Evolutionary conservation across 768 basidiomycete species (phyloP), one percentile per base, ranked within the genome.

Genomic region (Tulasnella sp.): DNA sequence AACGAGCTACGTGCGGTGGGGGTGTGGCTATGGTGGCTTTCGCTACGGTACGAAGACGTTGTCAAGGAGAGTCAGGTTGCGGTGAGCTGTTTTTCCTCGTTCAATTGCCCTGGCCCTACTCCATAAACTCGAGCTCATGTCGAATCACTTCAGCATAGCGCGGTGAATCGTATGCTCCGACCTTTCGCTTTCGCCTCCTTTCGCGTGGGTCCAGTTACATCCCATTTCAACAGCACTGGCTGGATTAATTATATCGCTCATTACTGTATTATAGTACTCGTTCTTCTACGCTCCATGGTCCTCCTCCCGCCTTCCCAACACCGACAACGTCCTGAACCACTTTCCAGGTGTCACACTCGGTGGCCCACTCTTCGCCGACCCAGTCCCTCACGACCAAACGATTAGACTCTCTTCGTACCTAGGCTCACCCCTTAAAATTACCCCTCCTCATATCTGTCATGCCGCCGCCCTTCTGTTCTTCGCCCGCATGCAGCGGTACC

Each of bases 381-480:
- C 53, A 34, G 41, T 55, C 56, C 43, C 43, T 38, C 44, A 34
- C 34, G 41, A 55, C 34, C 30, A 34, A 12, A 62, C 62, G 15
- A 48, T 53, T 29, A 42, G 24, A 25, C 19, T 62, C 0, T 25
- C 60, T 17, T 25, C 48, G 11, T 62, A 62, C 48, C 57, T 59
- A 24, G 62, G 62, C n/a, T 29, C 25, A 24, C 62, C 60, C 0
- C 22, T 62, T 3, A 31, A n/a, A 5, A 17, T 62, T 21, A 43
- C 50, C 43, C 60, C 62, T 12, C 62, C 62, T 0, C 42, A 53
- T 7, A 42, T 62, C 21, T 25, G 25, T 24, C 62, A 62, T 27
- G 62, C 62, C 30, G 62, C 61, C n/a, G 11, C 49, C 1, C 60
- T 62, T 5, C 49, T 57, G 31, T 62, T 62, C 52, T 62, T 62